A percentile compares a stretch with the other conserved stretches of the same genome.
These are phyloP conservation scores for Thoreauomyces humboldtii DNA, from an alignment of 192 early-diverging fungal genomes.

Conservation along the genomic window DNA sequence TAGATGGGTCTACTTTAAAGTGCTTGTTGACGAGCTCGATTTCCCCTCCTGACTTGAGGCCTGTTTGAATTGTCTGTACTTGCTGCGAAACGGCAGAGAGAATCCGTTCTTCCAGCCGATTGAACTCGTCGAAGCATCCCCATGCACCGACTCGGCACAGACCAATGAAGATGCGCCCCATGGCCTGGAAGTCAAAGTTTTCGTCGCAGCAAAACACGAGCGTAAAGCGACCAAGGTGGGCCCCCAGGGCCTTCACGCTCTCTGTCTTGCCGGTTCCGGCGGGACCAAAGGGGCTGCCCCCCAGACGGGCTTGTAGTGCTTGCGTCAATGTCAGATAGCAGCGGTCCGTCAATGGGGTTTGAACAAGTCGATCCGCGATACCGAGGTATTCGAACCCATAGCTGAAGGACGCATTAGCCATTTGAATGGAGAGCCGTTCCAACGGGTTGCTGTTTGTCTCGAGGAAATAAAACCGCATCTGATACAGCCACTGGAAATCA, in stretches of 20 bases:
- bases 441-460: conserved; percentile 62
- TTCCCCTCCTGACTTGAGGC: conserved; percentile 76
- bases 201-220: conserved; percentile 99
- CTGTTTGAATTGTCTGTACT: conserved; percentile 97
- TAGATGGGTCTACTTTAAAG: conserved; percentile 81
- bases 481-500: conserved; percentile 95
- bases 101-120: conserved; percentile 96
- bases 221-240: conserved; percentile 91
- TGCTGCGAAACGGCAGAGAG: conserved; percentile 99
- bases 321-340: conserved; percentile 99
- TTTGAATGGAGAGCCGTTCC: conserved; percentile 70
- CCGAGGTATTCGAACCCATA: conserved; percentile 99
- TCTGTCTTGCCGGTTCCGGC: conserved; percentile 99
- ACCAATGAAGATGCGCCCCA: conserved; percentile 99
- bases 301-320: conserved; percentile 87
- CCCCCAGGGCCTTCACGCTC: conserved; percentile 95
- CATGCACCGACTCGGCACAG: conserved; percentile 98
- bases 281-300: conserved; percentile 97
- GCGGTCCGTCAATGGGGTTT: conserved; percentile 97
- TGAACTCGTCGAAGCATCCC: conserved; percentile 99
- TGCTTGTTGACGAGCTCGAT: conserved; percentile 92
- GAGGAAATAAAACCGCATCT: conserved; percentile 92
- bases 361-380: conserved; percentile 93
- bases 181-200: conserved; percentile 99
- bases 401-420: conserved; percentile 91